Conservation (phyloP, 2,329 filamentous ascomycete species). For the Beauveria bassiana region DNA sequence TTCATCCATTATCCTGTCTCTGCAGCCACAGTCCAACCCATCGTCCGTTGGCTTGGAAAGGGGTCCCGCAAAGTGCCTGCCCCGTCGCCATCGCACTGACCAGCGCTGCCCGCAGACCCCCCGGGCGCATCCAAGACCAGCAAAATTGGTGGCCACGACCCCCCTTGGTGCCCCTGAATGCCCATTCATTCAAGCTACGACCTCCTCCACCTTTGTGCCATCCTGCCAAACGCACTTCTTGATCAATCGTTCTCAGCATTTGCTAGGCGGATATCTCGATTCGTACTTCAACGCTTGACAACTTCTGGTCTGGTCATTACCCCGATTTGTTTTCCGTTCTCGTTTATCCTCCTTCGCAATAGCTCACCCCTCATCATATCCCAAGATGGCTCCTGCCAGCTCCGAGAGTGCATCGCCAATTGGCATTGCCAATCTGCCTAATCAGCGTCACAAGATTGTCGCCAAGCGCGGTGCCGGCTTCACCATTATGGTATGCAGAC, state of each 20-base stretch:
- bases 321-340: not conserved
- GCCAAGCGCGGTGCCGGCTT: constrained; percentile 88
- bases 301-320: not conserved
- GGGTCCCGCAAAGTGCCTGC: constrained; percentile 11
- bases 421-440: constrained; percentile 67
- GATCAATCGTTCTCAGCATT: constrained; percentile 12
- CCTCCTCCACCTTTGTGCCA: constrained; percentile 12
- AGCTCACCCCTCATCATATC: constrained; percentile 15
- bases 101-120: constrained; percentile 12
- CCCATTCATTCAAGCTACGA: constrained; percentile 11
- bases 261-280: constrained; percentile 9
- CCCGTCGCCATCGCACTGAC: constrained; percentile 13
- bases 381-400: constrained; percentile 49
- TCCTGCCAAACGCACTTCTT: constrained; percentile 11
- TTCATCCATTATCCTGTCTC: not conserved
- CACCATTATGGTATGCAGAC: constrained; percentile 82
- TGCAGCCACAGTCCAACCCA: not conserved
- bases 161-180: constrained; percentile 13
- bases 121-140: constrained; percentile 12
- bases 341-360: not conserved
- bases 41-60: constrained; percentile 12
- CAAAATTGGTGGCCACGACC: constrained; percentile 13
- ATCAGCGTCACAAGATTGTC: constrained; percentile 70
- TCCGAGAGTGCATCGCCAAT: constrained; percentile 58
- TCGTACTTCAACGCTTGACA: constrained; percentile 10